Evolutionary conservation across 1,139 yeast genomes (phyloP).

Genomic region (Suhomyces terraborum): DNA sequence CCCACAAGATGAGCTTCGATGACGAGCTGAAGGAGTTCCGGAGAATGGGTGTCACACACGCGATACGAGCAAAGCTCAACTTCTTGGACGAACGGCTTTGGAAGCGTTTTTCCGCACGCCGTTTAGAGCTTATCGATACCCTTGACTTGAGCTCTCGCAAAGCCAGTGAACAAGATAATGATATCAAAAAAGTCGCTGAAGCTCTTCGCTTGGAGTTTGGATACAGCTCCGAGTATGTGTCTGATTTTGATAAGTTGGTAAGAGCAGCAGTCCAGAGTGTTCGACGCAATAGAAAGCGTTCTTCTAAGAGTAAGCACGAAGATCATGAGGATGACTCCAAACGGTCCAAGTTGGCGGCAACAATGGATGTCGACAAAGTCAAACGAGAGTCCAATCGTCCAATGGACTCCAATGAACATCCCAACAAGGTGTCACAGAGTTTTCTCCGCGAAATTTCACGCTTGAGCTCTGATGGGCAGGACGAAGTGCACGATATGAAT

Average conservation of each 20-base stretch:
- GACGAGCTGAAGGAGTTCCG: slow-evolving; percentile 12
- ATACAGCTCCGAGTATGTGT: slow-evolving; percentile 56
- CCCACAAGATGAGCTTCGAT: slow-evolving; percentile 8
- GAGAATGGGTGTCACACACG: slow-evolving; percentile 68
- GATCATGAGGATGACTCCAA: slow-evolving; percentile 15
- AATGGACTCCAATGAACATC: not conserved
- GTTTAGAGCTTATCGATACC: slow-evolving; percentile 85
- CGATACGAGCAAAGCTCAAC: slow-evolving; percentile 69
- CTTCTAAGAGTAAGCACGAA: slow-evolving; percentile 30
- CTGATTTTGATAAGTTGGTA: slow-evolving; percentile 85
- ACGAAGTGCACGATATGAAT: slow-evolving; percentile 36
- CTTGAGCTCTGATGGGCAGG: slow-evolving; percentile 38
- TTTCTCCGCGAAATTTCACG: slow-evolving; percentile 43
- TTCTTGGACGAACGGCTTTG: slow-evolving; percentile 81
- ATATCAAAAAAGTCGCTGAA: slow-evolving; percentile 75
- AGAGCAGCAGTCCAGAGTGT: slow-evolving; percentile 85
- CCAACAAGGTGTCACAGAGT: slow-evolving; percentile 4
- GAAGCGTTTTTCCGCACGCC: slow-evolving; percentile 85
- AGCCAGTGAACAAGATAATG: slow-evolving; percentile 90
- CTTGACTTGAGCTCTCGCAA: slow-evolving; percentile 73
- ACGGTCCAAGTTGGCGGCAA: slow-evolving; percentile 2
- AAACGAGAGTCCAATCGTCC: not conserved
- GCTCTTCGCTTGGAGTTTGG: slow-evolving; percentile 74
- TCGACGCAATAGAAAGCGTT: slow-evolving; percentile 46
- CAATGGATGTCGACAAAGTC: not conserved